A percentile compares a stretch with the other conserved stretches of the same genome.
phyloP scores from a whole-genome alignment of 2,329 filamentous ascomycete genomes.

The Bipolaris victoriae region DNA sequence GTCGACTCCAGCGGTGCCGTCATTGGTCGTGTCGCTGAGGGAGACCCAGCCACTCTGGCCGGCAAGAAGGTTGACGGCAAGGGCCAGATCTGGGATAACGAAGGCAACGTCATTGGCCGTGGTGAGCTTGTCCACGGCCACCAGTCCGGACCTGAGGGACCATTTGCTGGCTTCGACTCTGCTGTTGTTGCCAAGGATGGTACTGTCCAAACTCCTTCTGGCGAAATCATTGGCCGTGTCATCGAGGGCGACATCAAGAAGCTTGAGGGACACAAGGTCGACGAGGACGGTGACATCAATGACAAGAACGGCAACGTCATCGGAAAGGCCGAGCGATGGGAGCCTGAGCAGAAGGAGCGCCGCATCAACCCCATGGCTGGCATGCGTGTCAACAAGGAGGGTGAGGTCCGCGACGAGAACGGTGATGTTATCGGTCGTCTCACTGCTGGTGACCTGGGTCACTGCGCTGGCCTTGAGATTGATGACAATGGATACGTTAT shows the following conservation, averaged over 20 bases:
- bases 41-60: slow-evolving; percentile 62
- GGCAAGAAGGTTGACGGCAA: slow-evolving; percentile 68
- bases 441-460: slow-evolving; percentile 58
- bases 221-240: slow-evolving; percentile 57
- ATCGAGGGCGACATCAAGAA: slow-evolving; percentile 60
- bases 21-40: slow-evolving; percentile 63
- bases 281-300: slow-evolving; percentile 59
- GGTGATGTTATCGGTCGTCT: slow-evolving; percentile 58
- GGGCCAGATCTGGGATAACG: slow-evolving; percentile 69
- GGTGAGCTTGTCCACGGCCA: slow-evolving; percentile 63
- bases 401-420: slow-evolving; percentile 59
- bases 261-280: slow-evolving; percentile 58
- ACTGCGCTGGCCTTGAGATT: slow-evolving; percentile 60
- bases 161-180: slow-evolving; percentile 66
- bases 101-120: slow-evolving; percentile 65
- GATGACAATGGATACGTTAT: slow-evolving; percentile 61
- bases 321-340: slow-evolving; percentile 60
- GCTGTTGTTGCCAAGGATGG: slow-evolving; percentile 64
- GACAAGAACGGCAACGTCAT: slow-evolving; percentile 62
- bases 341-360: slow-evolving; percentile 60
- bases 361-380: slow-evolving; percentile 66
- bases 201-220: slow-evolving; percentile 56
- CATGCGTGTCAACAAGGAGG: slow-evolving; percentile 60
- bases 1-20: slow-evolving; percentile 66
- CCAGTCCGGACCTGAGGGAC: slow-evolving; percentile 59